Evolutionary conservation across 441 rosid species (phyloP).

Genomic region (Rhodomyrtus psidioides): DNA sequence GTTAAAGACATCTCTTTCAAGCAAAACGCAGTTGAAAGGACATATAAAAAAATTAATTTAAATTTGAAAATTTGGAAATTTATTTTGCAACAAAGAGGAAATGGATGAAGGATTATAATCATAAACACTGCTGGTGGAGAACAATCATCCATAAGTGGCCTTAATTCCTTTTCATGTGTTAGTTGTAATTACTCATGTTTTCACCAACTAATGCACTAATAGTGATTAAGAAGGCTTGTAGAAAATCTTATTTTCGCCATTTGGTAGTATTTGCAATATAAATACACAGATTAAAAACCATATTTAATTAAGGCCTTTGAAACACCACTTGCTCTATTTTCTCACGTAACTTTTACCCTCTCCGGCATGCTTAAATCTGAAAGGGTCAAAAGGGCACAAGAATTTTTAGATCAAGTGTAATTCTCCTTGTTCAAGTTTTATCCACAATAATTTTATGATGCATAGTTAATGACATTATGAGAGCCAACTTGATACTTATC

Average conservation of each 20-base stretch:
- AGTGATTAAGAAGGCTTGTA: not conserved
- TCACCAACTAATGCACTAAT: not conserved
- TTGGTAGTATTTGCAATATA: not conserved
- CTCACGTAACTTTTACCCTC: not conserved
- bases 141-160: not conserved
- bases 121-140: not conserved
- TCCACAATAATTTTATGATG: not conserved
- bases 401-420: not conserved
- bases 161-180: not conserved
- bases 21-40: not conserved
- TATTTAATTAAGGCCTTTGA: not conserved
- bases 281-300: not conserved
- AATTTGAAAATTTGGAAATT: not conserved
- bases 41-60: not conserved
- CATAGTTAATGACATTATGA: not conserved
- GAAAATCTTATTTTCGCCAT: not conserved
- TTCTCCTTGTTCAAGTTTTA: not conserved
- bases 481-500: not conserved
- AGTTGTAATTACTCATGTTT: not conserved
- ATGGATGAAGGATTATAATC: not conserved
- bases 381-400: not conserved
- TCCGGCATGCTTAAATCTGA: not conserved
- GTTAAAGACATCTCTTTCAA: not conserved
- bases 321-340: not conserved
- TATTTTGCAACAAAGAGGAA: not conserved